A percentile compares a stretch with the other conserved stretches of the same genome.
Evolutionary conservation across 352 stramenopile species (phyloP).

Genomic region (Pythium rishiriense): DNA sequence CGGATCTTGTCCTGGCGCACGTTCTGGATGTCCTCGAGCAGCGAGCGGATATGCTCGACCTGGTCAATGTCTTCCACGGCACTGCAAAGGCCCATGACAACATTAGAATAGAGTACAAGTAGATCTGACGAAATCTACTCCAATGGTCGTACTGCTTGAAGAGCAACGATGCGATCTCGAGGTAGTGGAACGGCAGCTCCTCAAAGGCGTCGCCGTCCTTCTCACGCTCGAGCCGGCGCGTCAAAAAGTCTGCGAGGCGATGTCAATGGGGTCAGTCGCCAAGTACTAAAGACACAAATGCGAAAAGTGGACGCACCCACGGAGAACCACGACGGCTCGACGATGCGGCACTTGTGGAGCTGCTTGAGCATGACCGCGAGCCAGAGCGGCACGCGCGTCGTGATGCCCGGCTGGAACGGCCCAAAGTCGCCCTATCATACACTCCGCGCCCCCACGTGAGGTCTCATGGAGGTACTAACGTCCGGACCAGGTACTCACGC

Average conservation of each 20-base stretch:
- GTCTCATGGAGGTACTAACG: too few species aligned
- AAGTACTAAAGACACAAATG: too few species aligned
- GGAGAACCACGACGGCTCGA: conserved; percentile 80
- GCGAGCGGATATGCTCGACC: conserved; percentile 73
- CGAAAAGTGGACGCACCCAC: conserved; percentile 39
- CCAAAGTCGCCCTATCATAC: conserved; percentile 70
- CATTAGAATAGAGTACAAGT: conserved; percentile 1
- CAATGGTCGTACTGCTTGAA: conserved; percentile 82
- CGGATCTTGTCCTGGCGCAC: conserved; percentile 90
- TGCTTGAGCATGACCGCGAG: conserved; percentile 90
- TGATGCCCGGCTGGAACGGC: conserved; percentile 87
- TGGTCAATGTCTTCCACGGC: conserved; percentile 84
- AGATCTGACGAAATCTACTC: not conserved
- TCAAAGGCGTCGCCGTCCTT: conserved; percentile 77
- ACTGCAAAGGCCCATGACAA: conserved; percentile 31
- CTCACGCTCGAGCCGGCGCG: conserved; percentile 59
- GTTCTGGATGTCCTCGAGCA: conserved; percentile 88
- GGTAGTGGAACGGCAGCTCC: conserved; percentile 85
- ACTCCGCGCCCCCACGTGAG: too few species aligned
- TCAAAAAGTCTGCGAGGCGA: conserved; percentile 52
- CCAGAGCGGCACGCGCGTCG: conserved; percentile 83
- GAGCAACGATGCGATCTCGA: conserved; percentile 81
- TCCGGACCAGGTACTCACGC: conserved; percentile 32
- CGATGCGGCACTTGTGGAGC: conserved; percentile 86
- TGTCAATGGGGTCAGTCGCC: not conserved